Base-by-base conservation (phyloP, 2,329 filamentous ascomycete genomes). In the Aspergillus glaucus region DNA sequence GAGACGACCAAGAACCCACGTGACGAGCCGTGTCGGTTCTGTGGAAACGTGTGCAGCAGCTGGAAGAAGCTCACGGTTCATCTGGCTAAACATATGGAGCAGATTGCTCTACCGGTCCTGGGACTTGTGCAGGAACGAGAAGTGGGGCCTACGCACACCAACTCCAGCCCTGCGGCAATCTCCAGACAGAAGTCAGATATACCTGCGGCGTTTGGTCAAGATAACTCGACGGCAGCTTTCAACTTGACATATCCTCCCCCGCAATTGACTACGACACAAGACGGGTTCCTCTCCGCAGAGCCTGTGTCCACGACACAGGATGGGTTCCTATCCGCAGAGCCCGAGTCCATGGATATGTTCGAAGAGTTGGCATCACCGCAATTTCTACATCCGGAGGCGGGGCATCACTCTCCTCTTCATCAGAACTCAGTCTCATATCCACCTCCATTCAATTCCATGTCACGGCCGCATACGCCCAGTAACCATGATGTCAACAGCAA, bases 41-140 rank as follows among this genome's bases (percentile, higher is more conserved):
- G 91, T 62, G 86, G 85, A 51, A 90, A 86, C 67, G 76, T 80
- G 10, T 91, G 89, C 66, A 82, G 80, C 30, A 88, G 82, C 36
- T 95, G 89, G 89, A 95, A 95, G 77, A 94, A 94, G 71, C 74
- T 95, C 51, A 94, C 88, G 0, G 88, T 93, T n/a, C 91, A 95
- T 69, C 71, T 95, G 64, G 89, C 89, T 44, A 92, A 92, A 67
- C 91, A 96, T 66, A 93, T 96, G 89, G 89, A 95, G 67, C 84
- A 89, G 56, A 87, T 95, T 62, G 88, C 87, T 60, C 79, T 95
- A 62, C 90, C 91, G 0, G 81, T 95, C 28, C 74, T 95, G 48
- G 64, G 68, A 44, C 62, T 79, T 41, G 72, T 75, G 37, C 68
- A 67, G 46, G 69, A 75, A 50, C 64, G 69, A 51, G 64, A 68